Percentiles rank a stretch among this genome's conserved stretches.
phyloP scores from a whole-genome alignment of 768 basidiomycete genomes.

The Trametes meyenii region DNA sequence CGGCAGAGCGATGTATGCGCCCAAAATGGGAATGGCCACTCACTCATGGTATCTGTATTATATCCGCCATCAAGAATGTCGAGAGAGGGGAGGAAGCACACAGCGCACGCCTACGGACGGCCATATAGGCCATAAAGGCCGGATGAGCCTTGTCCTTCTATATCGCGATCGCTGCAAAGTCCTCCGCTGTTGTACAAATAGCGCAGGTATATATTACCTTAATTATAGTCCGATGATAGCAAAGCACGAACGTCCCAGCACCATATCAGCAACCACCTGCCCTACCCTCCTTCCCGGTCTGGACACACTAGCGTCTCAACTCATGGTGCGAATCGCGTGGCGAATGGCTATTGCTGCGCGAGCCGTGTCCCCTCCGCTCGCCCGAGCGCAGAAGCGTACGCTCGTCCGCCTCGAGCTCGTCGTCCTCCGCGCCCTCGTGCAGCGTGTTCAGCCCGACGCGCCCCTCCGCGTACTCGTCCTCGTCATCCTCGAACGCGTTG shows the following conservation, averaged over 20 bases:
- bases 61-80: too few relatives aligned
- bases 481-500: constrained; percentile 70
- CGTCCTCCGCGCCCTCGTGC: constrained; percentile 63
- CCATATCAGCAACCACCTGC: too few relatives aligned
- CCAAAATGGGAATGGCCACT: too few relatives aligned
- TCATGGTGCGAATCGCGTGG: constrained; percentile 47
- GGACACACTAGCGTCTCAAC: constrained; percentile 32
- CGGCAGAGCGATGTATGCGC: too few relatives aligned
- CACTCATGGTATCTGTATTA: too few relatives aligned
- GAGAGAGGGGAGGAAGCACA: too few relatives aligned
- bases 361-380: constrained; percentile 32
- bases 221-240: neutral
- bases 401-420: constrained; percentile 48
- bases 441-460: constrained; percentile 63
- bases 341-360: constrained; percentile 59
- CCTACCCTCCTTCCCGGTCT: neutral
- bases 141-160: too few relatives aligned
- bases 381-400: constrained; percentile 47
- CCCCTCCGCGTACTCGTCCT: constrained; percentile 46
- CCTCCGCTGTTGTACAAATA: constrained; percentile 1
- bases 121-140: too few relatives aligned
- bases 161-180: too few relatives aligned
- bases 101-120: too few relatives aligned
- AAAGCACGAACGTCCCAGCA: neutral
- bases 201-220: neutral